Percentiles rank a stretch among this genome's conserved stretches.
Conservation (phyloP, 83 land plant genomes). For the Picea abies region DNA sequence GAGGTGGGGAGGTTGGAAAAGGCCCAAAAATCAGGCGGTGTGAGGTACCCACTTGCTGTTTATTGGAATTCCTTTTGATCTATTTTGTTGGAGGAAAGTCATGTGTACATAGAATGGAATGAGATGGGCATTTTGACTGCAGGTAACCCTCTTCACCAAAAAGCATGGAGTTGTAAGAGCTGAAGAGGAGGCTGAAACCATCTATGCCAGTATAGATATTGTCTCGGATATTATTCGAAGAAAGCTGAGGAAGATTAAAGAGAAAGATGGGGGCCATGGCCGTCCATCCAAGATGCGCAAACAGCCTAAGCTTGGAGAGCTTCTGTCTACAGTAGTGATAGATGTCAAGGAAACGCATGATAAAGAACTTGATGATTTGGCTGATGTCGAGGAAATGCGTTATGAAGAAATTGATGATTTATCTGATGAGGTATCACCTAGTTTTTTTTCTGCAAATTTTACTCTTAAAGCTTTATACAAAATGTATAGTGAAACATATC, state of each 20-base stretch:
- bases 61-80: background rate
- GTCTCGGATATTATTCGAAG: slow-evolving; percentile 77
- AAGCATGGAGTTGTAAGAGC: slow-evolving; percentile 90
- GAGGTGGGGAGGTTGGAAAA: slow-evolving; percentile 86
- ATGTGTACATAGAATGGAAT: background rate
- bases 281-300: slow-evolving; percentile 24
- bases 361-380: slow-evolving; percentile 12
- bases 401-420: slow-evolving; percentile 21
- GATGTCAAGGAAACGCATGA: slow-evolving; percentile 36
- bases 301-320: slow-evolving; percentile 57
- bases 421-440: slow-evolving; percentile 17
- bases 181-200: slow-evolving; percentile 78
- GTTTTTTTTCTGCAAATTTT: background rate
- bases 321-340: slow-evolving; percentile 9
- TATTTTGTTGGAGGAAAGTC: background rate
- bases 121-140: background rate
- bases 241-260: slow-evolving; percentile 94
- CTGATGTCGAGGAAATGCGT: slow-evolving; percentile 28
- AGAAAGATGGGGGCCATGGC: slow-evolving; percentile 82
- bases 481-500: no score
- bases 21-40: slow-evolving; percentile 76
- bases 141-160: slow-evolving; percentile 93
- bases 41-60: slow-evolving; percentile 53
- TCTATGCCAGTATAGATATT: slow-evolving; percentile 79
- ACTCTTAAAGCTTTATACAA: no score